phyloP scores from a whole-genome alignment of 192 early-diverging fungal species.

The Backusella circina region DNA sequence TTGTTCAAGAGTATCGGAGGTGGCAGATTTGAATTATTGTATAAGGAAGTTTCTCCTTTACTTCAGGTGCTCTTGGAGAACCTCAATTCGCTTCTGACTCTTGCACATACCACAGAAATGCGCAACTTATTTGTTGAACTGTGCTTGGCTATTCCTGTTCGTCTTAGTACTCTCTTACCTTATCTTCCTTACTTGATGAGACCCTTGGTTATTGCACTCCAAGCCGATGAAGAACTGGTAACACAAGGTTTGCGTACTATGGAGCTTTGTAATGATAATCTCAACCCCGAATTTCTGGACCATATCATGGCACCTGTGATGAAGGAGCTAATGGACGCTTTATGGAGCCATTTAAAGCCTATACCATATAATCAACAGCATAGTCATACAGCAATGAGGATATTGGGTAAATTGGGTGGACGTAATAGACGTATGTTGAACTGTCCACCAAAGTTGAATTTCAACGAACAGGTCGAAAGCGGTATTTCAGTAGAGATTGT shows the following conservation, averaged over 20 bases:
- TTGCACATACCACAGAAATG: slow-evolving; percentile 80
- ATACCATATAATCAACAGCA: slow-evolving; percentile 81
- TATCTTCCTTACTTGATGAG: slow-evolving; percentile 94
- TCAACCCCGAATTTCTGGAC: slow-evolving; percentile 95
- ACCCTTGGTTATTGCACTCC: slow-evolving; percentile 90
- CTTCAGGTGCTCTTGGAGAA: slow-evolving; percentile 89
- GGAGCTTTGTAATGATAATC: slow-evolving; percentile 97
- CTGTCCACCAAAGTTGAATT: slow-evolving; percentile 56
- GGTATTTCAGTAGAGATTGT: slow-evolving; percentile 58
- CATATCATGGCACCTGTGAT: slow-evolving; percentile 94
- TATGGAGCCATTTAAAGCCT: slow-evolving; percentile 91
- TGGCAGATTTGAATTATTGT: slow-evolving; percentile 91
- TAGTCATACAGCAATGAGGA: slow-evolving; percentile 82
- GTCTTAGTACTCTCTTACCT: slow-evolving; percentile 88
- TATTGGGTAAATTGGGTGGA: slow-evolving; percentile 98
- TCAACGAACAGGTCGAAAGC: slow-evolving; percentile 39
- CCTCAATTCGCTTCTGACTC: slow-evolving; percentile 78
- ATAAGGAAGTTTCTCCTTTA: slow-evolving; percentile 93
- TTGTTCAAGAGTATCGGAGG: slow-evolving; percentile 97
- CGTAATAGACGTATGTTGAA: slow-evolving; percentile 87
- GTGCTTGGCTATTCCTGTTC: slow-evolving; percentile 94
- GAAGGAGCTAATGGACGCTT: slow-evolving; percentile 88
- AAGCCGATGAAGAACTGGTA: slow-evolving; percentile 91
- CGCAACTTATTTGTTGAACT: slow-evolving; percentile 97
- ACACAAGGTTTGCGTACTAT: slow-evolving; percentile 92